phyloP scores from a whole-genome alignment of 2,329 filamentous ascomycete genomes.

The Penicillium corylophilum region DNA sequence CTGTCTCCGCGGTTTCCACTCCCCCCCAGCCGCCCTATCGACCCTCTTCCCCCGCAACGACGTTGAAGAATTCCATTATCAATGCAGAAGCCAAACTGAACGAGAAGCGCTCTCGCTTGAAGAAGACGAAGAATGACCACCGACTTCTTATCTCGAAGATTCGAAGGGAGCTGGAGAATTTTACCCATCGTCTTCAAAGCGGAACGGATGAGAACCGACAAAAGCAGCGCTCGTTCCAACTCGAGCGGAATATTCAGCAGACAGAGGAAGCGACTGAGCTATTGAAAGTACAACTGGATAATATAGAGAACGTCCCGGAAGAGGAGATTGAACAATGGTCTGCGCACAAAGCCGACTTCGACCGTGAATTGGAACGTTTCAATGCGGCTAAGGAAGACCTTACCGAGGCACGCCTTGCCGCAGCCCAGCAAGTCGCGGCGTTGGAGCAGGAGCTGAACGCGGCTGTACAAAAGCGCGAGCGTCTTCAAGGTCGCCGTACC shows the following conservation, averaged over 20 bases:
- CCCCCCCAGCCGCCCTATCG: slow-evolving; percentile 59
- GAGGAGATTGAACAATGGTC: slow-evolving; percentile 55
- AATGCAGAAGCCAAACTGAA: slow-evolving; percentile 61
- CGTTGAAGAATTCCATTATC: slow-evolving; percentile 63
- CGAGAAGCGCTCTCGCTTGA: slow-evolving; percentile 59
- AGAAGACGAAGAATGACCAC: slow-evolving; percentile 62
- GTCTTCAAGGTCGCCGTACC: slow-evolving; percentile 56
- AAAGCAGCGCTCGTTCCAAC: slow-evolving; percentile 60
- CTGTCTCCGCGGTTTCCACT: slow-evolving; percentile 43
- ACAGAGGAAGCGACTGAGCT: slow-evolving; percentile 61
- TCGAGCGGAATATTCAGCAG: slow-evolving; percentile 62
- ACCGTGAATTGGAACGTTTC: slow-evolving; percentile 54
- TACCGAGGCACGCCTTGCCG: slow-evolving; percentile 50
- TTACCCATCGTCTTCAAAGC: slow-evolving; percentile 57
- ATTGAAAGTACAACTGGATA: slow-evolving; percentile 55
- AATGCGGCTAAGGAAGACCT: slow-evolving; percentile 53
- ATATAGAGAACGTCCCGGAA: slow-evolving; percentile 57
- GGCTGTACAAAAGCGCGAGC: slow-evolving; percentile 58
- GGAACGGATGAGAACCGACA: slow-evolving; percentile 62
- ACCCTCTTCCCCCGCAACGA: slow-evolving; percentile 64
- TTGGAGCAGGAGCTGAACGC: slow-evolving; percentile 55
- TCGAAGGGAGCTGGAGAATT: slow-evolving; percentile 61
- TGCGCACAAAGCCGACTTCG: slow-evolving; percentile 54
- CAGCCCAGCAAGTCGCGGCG: slow-evolving; percentile 52
- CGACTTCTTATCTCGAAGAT: slow-evolving; percentile 58